Evolutionary conservation across 129 eudicot species (phyloP), one percentile per base, ranked within the genome.

Genomic region (Logfia minima): DNA sequence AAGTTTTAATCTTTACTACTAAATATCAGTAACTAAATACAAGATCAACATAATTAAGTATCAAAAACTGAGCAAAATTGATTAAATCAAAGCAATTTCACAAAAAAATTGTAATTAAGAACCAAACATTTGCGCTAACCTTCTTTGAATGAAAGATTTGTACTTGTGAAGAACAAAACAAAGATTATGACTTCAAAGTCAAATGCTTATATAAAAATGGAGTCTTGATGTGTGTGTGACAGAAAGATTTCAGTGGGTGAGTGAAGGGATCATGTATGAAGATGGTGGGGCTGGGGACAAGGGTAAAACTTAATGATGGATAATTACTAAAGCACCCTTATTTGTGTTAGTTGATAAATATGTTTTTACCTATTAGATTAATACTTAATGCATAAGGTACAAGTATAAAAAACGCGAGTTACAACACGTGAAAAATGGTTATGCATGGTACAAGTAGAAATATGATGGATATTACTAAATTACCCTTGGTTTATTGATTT

Each of bases 211-310:
- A 80, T 75, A 68, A 75, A 68, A 80, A 80, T 68, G 80, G 71
- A 18, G 80, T 68, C 80, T 75, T 75, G 84, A 60, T 70, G 71
- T 66, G 63, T 65, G 83, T 52, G 68, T 74, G 75, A 53, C 21
- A 74, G 64, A 63, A 22, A 74, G 71, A 23, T 35, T 72, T 73
- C 35, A 72, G 74, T 72, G 74, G 73, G 75, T 58, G 81, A 39
- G 41, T 24, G 81, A 61, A 51, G 77, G 55, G 72, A 80, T 80
- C 75, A 80, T 73, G 79, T 70, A 66, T 67, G 84, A 68, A 81
- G 75, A 68, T 26, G 28, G 76, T 81, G 76, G 76, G 80, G 66
- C 8, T 9, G 35, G 45, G 66, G 75, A 39, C 31, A 55, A 75
- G 72, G 75, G 56, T 39, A 55, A 75, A 39, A 61, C 37, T 52